Evolutionary conservation across 2,329 filamentous ascomycete species (phyloP), one percentile per base, ranked within the genome.

Genomic region (Sclerotinia glacialis): DNA sequence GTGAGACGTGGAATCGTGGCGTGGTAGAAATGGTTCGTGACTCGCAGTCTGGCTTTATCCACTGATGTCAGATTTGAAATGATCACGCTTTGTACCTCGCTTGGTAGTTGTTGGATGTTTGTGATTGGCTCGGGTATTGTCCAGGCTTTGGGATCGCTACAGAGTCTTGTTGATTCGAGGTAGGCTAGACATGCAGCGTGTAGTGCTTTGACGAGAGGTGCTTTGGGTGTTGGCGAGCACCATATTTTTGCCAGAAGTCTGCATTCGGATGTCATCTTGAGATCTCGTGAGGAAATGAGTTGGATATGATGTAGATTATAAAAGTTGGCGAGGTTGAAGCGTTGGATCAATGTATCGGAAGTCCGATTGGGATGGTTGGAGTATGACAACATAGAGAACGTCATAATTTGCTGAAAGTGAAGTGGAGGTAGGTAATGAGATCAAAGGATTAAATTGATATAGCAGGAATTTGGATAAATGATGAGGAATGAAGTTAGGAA

Each of bases 371-470:
- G 9, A 53, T 53, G 4, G 12, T n/a, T 7, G n/a, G 26, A 9
- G 9, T 31, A 18, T 53, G 11, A 34, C 12, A 11, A 53, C 2
- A 5, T 53, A 21, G 3, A 21, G 28, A n/a, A 37, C 34, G 2
- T 9, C 9, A 12, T 11, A 12, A 3, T 37, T 12, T 34, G 1
- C 0, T 5, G 34, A 53, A 2, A 31, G 5, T 53, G 50, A 0
- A 1, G 21, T 47, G 18, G 8, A n/a, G 34, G 14, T 40, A 12
- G 11, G n/a, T n/a, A 23, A 18, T 9, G 18, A 9, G 28, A n/a
- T n/a, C 2, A 0, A 2, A 53, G n/a, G 9, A 18, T 34, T 1
- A 12, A 5, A 34, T 12, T 7, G 3, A 12, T 1, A 7, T 34
- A 9, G 2, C 50, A 14, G 1, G 9, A 14, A 4, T 28, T 3